These are phyloP conservation scores for Claviceps sp. DNA, from an alignment of 2,329 filamentous ascomycete genomes.

Conservation along the genomic window DNA sequence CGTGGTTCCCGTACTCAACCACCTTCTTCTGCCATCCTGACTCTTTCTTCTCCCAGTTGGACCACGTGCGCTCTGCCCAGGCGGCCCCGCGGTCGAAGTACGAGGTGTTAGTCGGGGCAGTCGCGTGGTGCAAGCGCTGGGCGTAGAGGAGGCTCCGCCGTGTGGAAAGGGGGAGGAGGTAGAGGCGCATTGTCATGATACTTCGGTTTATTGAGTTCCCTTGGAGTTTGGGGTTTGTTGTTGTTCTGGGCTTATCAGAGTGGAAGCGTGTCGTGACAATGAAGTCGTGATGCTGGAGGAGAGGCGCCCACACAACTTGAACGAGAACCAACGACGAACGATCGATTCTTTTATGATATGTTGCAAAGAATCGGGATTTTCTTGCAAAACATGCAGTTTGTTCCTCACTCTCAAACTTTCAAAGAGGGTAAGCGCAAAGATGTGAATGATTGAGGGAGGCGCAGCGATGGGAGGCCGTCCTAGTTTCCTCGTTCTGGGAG, in stretches of 20 bases:
- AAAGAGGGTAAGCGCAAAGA: no score
- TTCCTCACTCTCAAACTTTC: no score
- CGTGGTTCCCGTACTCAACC: slow-evolving; percentile 73
- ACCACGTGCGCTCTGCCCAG: slow-evolving; percentile 67
- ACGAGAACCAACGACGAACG: not conserved
- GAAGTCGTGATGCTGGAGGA: not conserved
- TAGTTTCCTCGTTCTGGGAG: not conserved
- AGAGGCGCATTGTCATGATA: slow-evolving; percentile 60
- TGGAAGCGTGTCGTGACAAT: not conserved
- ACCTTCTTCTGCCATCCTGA: slow-evolving; percentile 79
- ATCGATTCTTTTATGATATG: no score
- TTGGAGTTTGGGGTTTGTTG: slow-evolving; percentile 3
- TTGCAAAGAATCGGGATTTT: no score
- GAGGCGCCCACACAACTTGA: not conserved
- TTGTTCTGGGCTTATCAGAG: slow-evolving; percentile 11
- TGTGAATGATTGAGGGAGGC: not conserved
- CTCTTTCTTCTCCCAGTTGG: slow-evolving; percentile 73
- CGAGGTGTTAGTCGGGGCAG: slow-evolving; percentile 32
- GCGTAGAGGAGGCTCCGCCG: slow-evolving; percentile 86
- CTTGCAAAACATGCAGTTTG: no score
- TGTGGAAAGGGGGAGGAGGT: slow-evolving; percentile 85
- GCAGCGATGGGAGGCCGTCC: not conserved
- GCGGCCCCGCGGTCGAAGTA: slow-evolving; percentile 55
- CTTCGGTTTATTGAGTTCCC: no score
- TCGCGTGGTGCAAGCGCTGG: slow-evolving; percentile 51